Conservation (phyloP, 176 grass and related monocot species). For the Neostapfia colusana region DNA sequence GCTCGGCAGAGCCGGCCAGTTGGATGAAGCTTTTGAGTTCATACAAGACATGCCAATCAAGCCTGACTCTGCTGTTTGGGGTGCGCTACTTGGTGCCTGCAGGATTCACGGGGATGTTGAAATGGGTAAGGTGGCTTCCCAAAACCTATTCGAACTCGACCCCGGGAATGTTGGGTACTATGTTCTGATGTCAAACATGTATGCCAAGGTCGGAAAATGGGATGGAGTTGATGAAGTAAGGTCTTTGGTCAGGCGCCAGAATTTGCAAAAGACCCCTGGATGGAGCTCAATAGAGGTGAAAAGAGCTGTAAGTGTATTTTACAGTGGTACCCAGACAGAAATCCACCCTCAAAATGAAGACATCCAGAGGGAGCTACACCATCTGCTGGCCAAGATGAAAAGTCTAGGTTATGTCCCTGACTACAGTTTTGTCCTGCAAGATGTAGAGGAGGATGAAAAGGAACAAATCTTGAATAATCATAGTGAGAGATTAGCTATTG, state of each 20-base stretch:
- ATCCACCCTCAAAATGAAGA: conserved; percentile 61
- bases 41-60: conserved; percentile 54
- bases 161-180: conserved; percentile 75
- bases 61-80: conserved; percentile 72
- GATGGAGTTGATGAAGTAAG: conserved; percentile 74
- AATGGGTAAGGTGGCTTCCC: conserved; percentile 61
- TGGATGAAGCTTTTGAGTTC: conserved; percentile 62
- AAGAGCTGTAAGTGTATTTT: conserved; percentile 64
- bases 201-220: conserved; percentile 76
- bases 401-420: conserved; percentile 68
- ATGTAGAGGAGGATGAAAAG: conserved; percentile 79
- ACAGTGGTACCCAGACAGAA: conserved; percentile 60
- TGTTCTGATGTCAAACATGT: conserved; percentile 81
- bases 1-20: conserved; percentile 56
- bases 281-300: conserved; percentile 85
- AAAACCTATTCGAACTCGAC: conserved; percentile 64
- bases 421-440: conserved; percentile 75
- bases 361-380: conserved; percentile 55
- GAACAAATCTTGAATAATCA: conserved; percentile 71
- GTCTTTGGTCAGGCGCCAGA: conserved; percentile 58
- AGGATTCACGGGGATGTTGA: conserved; percentile 76
- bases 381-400: conserved; percentile 62
- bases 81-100: conserved; percentile 71
- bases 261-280: conserved; percentile 69
- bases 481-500: conserved; percentile 75